Percentiles rank a stretch among this genome's conserved stretches.
phyloP scores from a whole-genome alignment of 371 early-diverging fungal species.

The Smittium culicis region DNA sequence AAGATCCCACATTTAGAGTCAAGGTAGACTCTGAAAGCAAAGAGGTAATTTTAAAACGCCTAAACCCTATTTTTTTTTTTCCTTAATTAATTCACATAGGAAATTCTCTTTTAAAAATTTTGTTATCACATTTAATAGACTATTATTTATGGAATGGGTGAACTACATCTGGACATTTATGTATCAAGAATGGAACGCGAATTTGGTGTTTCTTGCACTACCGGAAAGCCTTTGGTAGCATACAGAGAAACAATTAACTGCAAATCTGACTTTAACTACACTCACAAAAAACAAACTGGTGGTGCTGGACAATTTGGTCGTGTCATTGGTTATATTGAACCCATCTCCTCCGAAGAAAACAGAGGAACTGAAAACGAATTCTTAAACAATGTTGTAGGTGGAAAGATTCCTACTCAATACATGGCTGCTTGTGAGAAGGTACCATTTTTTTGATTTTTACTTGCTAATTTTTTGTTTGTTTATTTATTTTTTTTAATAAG shows the following conservation, averaged over 20 bases:
- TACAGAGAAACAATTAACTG: slow-evolving; percentile 85
- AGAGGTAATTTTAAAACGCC: slow-evolving; percentile 32
- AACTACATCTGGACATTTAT: slow-evolving; percentile 83
- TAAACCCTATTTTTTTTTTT: too few species aligned
- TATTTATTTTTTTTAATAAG: too few species aligned
- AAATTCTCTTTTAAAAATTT: neutral
- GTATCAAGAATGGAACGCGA: slow-evolving; percentile 96
- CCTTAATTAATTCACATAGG: too few species aligned
- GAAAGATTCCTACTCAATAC: slow-evolving; percentile 85
- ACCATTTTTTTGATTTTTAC: slow-evolving; percentile 6
- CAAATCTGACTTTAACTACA: slow-evolving; percentile 77
- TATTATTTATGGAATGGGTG: slow-evolving; percentile 87
- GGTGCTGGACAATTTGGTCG: slow-evolving; percentile 94
- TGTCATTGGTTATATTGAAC: slow-evolving; percentile 85
- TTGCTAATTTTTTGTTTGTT: too few species aligned
- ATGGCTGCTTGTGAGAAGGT: slow-evolving; percentile 88
- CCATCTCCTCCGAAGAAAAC: slow-evolving; percentile 43
- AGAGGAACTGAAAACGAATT: slow-evolving; percentile 41
- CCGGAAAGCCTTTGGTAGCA: slow-evolving; percentile 93
- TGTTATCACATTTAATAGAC: slow-evolving; percentile 32
- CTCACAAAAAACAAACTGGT: slow-evolving; percentile 97
- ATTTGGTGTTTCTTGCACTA: slow-evolving; percentile 81
- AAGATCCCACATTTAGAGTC: slow-evolving; percentile 96
- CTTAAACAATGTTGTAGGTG: slow-evolving; percentile 68
- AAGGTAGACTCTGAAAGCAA: slow-evolving; percentile 86